A percentile compares a stretch with the other conserved stretches of the same genome.
Evolutionary conservation across 2,329 filamentous ascomycete species (phyloP).

Genomic region (Fusarium setosum): DNA sequence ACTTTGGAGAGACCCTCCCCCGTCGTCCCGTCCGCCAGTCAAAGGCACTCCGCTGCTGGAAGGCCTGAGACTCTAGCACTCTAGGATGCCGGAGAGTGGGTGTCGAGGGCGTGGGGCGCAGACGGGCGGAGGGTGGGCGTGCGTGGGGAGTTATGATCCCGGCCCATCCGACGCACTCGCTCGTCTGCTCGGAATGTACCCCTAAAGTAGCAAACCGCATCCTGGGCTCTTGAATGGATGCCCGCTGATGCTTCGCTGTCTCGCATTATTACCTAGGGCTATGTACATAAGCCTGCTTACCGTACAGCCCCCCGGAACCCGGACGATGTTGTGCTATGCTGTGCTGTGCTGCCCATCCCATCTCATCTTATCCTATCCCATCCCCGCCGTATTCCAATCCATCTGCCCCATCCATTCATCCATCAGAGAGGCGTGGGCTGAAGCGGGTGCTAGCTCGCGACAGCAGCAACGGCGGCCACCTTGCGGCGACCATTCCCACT

Average conservation of each 20-base stretch:
- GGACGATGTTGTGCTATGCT: not conserved
- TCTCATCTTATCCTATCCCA: no score
- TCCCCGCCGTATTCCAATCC: no score
- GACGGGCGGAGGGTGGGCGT: constrained; percentile 32
- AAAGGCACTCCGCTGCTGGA: constrained; percentile 22
- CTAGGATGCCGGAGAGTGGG: constrained; percentile 33
- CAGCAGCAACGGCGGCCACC: constrained; percentile 22
- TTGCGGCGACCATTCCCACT: constrained; percentile 11
- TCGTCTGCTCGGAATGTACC: constrained; percentile 30
- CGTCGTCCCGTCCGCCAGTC: constrained; percentile 33
- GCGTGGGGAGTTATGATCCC: constrained; percentile 36
- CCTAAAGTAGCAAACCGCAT: constrained; percentile 20
- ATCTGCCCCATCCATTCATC: not conserved
- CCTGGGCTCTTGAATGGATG: not conserved
- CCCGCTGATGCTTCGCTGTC: not conserved
- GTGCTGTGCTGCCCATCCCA: not conserved
- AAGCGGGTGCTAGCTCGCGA: constrained; percentile 8
- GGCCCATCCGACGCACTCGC: constrained; percentile 40
- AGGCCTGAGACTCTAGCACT: constrained; percentile 33
- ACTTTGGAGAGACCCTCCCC: constrained; percentile 33
- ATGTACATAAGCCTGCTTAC: not conserved
- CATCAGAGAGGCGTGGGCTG: not conserved
- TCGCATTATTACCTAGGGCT: not conserved
- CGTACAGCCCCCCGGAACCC: not conserved
- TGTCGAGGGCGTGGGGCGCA: constrained; percentile 41